Evolutionary conservation across 2,329 filamentous ascomycete genomes (phyloP).

Genomic region (Aureobasidium sp.): DNA sequence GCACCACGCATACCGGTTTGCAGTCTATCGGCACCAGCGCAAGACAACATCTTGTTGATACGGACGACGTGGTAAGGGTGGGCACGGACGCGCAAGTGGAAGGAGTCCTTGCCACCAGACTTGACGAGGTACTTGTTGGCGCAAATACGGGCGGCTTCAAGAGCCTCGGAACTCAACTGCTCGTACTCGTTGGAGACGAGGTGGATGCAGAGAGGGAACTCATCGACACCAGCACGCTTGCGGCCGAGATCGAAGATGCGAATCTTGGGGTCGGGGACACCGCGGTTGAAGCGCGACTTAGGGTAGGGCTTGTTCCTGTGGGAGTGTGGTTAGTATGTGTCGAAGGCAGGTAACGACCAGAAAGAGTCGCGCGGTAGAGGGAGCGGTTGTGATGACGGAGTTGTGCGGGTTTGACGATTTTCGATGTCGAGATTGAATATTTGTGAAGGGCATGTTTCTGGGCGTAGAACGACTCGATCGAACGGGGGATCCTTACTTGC

Average conservation of each 20-base stretch:
- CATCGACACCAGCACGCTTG: slow-evolving; percentile 97
- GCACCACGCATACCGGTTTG: slow-evolving; percentile 99
- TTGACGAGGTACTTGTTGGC: slow-evolving; percentile 92
- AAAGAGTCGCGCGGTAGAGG: neutral
- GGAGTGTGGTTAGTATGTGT: slow-evolving; percentile 3
- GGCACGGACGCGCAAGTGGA: slow-evolving; percentile 68
- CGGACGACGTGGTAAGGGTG: slow-evolving; percentile 99
- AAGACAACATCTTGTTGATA: slow-evolving; percentile 99
- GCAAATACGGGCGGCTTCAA: slow-evolving; percentile 99
- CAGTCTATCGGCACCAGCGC: slow-evolving; percentile 99
- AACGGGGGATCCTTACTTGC: slow-evolving; percentile 80
- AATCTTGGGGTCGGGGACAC: slow-evolving; percentile 53
- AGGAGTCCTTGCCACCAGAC: slow-evolving; percentile 61
- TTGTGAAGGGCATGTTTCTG: neutral
- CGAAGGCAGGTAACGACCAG: neutral
- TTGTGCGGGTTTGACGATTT: neutral
- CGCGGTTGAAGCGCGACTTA: slow-evolving; percentile 99
- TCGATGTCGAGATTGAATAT: neutral
- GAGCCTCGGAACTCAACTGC: slow-evolving; percentile 98
- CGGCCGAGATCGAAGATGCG: slow-evolving; percentile 61
- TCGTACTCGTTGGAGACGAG: slow-evolving; percentile 99
- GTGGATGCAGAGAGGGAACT: slow-evolving; percentile 99
- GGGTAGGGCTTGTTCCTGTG: slow-evolving; percentile 63
- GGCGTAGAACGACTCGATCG: neutral
- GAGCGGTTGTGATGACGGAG: neutral